phyloP scores from a whole-genome alignment of 2,329 filamentous ascomycete species.

The Berkeleyomyces basicola region DNA sequence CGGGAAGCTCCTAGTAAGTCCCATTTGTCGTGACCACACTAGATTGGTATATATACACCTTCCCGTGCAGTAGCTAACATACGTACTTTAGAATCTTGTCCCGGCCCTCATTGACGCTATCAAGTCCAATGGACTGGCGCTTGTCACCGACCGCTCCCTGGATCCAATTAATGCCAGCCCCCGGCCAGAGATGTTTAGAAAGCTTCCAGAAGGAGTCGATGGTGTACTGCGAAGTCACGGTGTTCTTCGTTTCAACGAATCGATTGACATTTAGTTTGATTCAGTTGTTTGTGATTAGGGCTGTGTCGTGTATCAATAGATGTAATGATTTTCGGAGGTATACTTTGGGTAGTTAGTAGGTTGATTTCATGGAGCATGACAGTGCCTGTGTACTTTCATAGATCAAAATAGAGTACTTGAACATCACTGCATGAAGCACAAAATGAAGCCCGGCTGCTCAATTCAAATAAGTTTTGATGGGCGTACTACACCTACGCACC shows the following conservation, averaged over 20 bases:
- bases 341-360: not conserved
- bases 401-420: conserved; percentile 1
- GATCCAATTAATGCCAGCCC: conserved; percentile 28
- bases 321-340: not conserved
- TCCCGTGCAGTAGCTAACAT: not conserved
- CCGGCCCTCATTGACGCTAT: conserved; percentile 84
- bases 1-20: conserved; percentile 63
- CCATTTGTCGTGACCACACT: not conserved
- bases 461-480: not conserved
- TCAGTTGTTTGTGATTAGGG: not conserved
- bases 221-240: conserved; percentile 74
- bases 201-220: conserved; percentile 67
- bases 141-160: conserved; percentile 69
- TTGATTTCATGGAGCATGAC: not conserved
- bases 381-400: not conserved
- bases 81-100: conserved; percentile 58
- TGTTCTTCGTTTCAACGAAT: conserved; percentile 83
- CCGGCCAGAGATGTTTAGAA: conserved; percentile 34
- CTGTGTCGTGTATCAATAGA: not conserved
- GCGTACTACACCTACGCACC: conserved; percentile 32
- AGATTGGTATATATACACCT: not conserved
- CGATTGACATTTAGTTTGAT: conserved; percentile 49
- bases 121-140: conserved; percentile 80
- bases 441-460: not conserved
- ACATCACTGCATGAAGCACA: not conserved